Evolutionary conservation across 345 rosid genomes (phyloP), one percentile per base, ranked within the genome.

Genomic region (Geranium brycei): DNA sequence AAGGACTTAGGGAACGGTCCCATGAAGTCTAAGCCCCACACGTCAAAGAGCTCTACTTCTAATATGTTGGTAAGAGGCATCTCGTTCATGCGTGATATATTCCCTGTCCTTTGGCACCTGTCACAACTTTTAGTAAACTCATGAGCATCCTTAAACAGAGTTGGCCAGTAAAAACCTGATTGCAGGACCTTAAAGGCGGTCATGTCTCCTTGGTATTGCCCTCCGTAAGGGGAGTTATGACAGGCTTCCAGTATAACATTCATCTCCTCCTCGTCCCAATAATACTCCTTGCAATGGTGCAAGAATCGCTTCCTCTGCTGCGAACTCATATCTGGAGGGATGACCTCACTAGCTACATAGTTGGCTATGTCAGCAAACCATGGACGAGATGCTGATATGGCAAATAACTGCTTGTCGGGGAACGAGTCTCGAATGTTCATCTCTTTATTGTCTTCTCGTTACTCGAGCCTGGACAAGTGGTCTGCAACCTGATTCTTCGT

Each of bases 321-420:
- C 5, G 1, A 1, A 23, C 5, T 10, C 32, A 60, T 6, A 60
- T 60, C 38, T 18, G 47, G 2, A 57, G 63, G 67, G 1, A 58
- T 1, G 1, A n/a, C 58, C 5, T 19, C 12, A 6, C 38, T 31
- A 10, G 19, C 62, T 4, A 56, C 17, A 12, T 62, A 62, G 35
- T 56, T 62, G 11, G 13, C 28, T 23, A 18, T 19, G 8, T 68
- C 1, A 8, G 57, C 35, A 68, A 53, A 68, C 66, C 62, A 68
- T 2, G 62, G 71, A 2, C 31, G 2, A 3, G 2, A 31, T 0
- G 8, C 4, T 1, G 11, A 7, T 15, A 32, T 3, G 2, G 19
- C 31, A 30, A 62, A 62, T 0, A 62, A 15, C 7, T 62, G 56
- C 57, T 68, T 57, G 62, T 68, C 35, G 2, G 38, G 61, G 17